Evolutionary conservation across 441 rosid species (phyloP), one percentile per base, ranked within the genome.

Genomic region (Brassica balearica): DNA sequence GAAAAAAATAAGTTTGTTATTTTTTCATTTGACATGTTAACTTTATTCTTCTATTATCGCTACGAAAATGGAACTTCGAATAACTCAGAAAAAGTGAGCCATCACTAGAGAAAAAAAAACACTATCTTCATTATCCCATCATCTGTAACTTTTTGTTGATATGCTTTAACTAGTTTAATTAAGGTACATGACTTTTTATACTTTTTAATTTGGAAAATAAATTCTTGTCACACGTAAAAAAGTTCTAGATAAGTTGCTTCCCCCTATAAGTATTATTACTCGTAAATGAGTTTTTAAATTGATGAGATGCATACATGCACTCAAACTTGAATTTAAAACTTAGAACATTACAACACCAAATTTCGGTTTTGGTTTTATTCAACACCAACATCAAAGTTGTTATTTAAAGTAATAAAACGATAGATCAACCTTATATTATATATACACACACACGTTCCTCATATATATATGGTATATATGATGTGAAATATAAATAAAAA

Each of bases 31-130:
- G 20, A 14, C 17, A 36, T 4, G n/a, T 23, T 17, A 55, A 32
- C 59, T 71, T 71, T 71, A 56, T 65, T 71, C 80, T 56, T 71
- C 61, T 0, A 65, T 71, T 8, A 41, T 56, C 71, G 60, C 76
- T 72, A 77, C 38, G 38, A 41, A 71, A 64, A 71, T 65, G 68
- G 72, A 65, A 71, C 46, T 77, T 71, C 56, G 60, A 64, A 77
- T 15, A 32, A 62, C 2, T 46, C 55, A 12, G 15, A 46, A 46
- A 46, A 46, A 46, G 55, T 12, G 55, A 46, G 15, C 55, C 17
- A 46, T 46, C 6, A 46, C 55, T 38, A 36, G 43, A 36, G 10
- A 38, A 2, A 38, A 38, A 32, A 34, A 34, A 34, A 34, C 38
- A 34, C 38, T 34, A 7, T 34, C 38, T 34, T 34, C 8, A 34